Evolutionary conservation across 176 grass and related monocot genomes (phyloP).

Genomic region (Musa schizocarpa): DNA sequence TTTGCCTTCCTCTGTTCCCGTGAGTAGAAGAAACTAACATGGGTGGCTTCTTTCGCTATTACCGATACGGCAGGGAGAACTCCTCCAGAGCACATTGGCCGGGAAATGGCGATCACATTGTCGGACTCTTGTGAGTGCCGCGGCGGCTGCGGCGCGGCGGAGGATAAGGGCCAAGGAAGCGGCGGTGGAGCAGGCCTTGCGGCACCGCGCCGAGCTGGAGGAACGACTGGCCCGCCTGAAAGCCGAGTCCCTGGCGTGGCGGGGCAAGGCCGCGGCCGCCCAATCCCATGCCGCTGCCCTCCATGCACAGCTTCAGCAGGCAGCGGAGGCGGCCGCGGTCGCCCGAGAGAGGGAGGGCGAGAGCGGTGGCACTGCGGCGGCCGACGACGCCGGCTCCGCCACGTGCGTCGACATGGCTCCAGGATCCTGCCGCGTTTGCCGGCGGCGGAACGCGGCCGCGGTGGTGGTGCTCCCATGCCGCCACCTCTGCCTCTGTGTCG

Average conservation of each 20-base stretch:
- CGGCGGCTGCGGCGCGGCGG: slow-evolving; percentile 25
- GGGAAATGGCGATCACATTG: slow-evolving; percentile 38
- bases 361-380: slow-evolving; percentile 6
- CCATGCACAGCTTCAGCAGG: slow-evolving; percentile 60
- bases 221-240: slow-evolving; percentile 37
- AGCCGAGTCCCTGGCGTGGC: slow-evolving; percentile 49
- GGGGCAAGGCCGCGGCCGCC: slow-evolving; percentile 52
- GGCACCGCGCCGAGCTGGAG: slow-evolving; percentile 45
- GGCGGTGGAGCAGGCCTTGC: slow-evolving; percentile 35
- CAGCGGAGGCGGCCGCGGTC: slow-evolving; percentile 20
- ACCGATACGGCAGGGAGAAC: slow-evolving; percentile 30
- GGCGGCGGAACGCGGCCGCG: slow-evolving; percentile 10
- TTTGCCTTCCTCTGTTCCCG: not conserved
- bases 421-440: slow-evolving; percentile 49
- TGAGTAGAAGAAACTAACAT: not conserved
- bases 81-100: slow-evolving; percentile 34
- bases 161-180: slow-evolving; percentile 52
- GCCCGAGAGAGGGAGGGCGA: slow-evolving; percentile 23
- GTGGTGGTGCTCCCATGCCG: slow-evolving; percentile 75
- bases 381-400: slow-evolving; percentile 52
- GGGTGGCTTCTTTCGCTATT: not conserved
- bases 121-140: slow-evolving; percentile 28
- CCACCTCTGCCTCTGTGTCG: slow-evolving; percentile 73
- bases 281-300: slow-evolving; percentile 53
- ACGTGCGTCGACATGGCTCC: slow-evolving; percentile 36